Evolutionary conservation across 1,284 basidiomycete species (phyloP).

Genomic region (Ganoderma boninense): DNA sequence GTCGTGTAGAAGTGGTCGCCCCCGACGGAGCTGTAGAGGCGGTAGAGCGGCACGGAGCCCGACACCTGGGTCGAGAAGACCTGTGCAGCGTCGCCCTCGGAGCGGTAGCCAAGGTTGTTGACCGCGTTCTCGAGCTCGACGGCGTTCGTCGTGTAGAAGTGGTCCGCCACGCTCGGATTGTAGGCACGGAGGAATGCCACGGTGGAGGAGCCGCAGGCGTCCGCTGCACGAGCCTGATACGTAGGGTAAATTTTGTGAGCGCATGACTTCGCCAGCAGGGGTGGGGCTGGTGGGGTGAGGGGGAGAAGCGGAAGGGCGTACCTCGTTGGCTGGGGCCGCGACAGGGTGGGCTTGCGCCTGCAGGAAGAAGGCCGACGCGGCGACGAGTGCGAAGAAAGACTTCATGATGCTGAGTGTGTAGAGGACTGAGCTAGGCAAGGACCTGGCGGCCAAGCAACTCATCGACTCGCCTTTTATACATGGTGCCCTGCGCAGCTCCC

Average conservation of each 20-base stretch:
- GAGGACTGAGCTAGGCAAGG: neutral
- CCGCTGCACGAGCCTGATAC: neutral
- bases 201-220: slow-evolving; percentile 2
- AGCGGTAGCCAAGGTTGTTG: slow-evolving; percentile 16
- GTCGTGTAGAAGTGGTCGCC: slow-evolving; percentile 27
- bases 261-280: neutral
- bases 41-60: slow-evolving; percentile 18
- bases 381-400: neutral
- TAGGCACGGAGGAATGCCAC: slow-evolving; percentile 24
- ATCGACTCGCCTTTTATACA: neutral
- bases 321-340: neutral
- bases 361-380: slow-evolving; percentile 34
- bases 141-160: slow-evolving; percentile 29
- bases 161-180: slow-evolving; percentile 15
- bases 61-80: slow-evolving; percentile 15
- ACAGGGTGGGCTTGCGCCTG: neutral
- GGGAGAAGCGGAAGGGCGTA: neutral
- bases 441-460: neutral
- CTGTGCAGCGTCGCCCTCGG: slow-evolving; percentile 20
- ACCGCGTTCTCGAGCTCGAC: slow-evolving; percentile 21
- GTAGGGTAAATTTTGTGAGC: neutral
- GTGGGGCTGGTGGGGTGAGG: too few species aligned
- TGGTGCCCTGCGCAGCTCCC: neutral
- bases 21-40: slow-evolving; percentile 9
- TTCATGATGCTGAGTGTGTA: neutral